phyloP scores from a whole-genome alignment of 2,329 filamentous ascomycete species.

The Epicoccum nigrum region DNA sequence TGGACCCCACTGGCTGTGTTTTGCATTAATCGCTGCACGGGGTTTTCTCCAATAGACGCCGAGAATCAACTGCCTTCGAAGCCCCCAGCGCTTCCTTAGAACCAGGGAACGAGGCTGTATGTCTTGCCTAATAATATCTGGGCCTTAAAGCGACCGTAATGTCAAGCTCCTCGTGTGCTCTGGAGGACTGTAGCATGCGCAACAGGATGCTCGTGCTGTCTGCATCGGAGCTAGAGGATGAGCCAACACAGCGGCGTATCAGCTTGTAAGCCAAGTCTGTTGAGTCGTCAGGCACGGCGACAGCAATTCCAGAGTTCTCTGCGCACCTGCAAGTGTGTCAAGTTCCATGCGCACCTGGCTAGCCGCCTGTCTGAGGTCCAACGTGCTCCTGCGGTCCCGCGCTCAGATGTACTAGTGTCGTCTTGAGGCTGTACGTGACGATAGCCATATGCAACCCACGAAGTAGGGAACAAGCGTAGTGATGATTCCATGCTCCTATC shows the following conservation, averaged over 20 bases:
- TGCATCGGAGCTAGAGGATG: constrained; percentile 29
- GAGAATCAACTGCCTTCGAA: constrained; percentile 39
- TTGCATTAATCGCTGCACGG: constrained; percentile 40
- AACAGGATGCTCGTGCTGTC: constrained; percentile 38
- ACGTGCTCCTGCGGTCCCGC: constrained; percentile 23
- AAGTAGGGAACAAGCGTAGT: not conserved
- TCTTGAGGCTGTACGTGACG: too few species aligned
- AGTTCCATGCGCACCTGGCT: constrained; percentile 13
- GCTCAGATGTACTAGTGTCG: too few species aligned
- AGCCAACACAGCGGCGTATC: constrained; percentile 33
- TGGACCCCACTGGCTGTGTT: constrained; percentile 25
- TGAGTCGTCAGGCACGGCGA: constrained; percentile 30
- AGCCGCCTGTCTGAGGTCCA: constrained; percentile 31
- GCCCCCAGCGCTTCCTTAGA: constrained; percentile 38
- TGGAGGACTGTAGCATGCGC: constrained; percentile 22
- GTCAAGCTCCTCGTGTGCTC: constrained; percentile 10
- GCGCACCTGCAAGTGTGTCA: constrained; percentile 25
- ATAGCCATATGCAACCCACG: not conserved
- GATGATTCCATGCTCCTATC: not conserved
- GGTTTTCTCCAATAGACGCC: constrained; percentile 41
- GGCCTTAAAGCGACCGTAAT: constrained; percentile 14
- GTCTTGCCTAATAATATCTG: constrained; percentile 27
- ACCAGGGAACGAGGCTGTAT: constrained; percentile 18
- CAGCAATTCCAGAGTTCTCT: constrained; percentile 25
- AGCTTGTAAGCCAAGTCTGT: constrained; percentile 36